Percentiles rank a stretch among this genome's conserved stretches.
Conservation (phyloP, 257 asterid genomes). For the Sherardia arvensis region DNA sequence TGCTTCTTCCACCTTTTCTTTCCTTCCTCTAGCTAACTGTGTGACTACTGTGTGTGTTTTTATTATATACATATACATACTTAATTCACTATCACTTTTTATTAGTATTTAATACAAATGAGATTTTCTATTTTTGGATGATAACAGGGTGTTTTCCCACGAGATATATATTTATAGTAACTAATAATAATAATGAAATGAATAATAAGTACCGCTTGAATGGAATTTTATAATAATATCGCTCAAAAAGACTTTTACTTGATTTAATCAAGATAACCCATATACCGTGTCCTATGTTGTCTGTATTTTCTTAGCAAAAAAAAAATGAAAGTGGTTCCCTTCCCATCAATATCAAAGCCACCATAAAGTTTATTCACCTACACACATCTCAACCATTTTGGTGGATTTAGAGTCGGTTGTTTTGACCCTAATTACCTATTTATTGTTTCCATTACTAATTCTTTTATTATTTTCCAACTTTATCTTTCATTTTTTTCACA, state of each 20-base stretch:
- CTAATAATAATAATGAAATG: no score
- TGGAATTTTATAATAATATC: background rate
- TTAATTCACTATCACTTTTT: no score
- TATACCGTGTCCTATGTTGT: background rate
- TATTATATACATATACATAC: no score
- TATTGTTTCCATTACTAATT: no score
- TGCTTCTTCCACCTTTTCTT: background rate
- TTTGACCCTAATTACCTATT: background rate
- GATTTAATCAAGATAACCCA: background rate
- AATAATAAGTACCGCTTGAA: no score
- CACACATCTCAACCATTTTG: background rate
- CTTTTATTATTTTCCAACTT: no score
- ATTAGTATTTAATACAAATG: no score
- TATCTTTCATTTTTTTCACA: no score
- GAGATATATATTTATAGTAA: no score
- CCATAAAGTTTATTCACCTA: background rate
- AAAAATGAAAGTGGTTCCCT: background rate
- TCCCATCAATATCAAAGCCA: slow-evolving; percentile 4
- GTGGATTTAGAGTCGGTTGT: background rate
- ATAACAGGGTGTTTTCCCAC: no score
- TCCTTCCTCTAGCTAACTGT: slow-evolving; percentile 3
- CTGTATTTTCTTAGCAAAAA: slow-evolving; percentile 9
- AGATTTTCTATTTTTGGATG: no score
- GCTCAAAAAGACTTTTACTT: background rate
- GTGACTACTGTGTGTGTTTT: background rate